phyloP scores from a whole-genome alignment of 164 flowering plant genomes.

The Hamamelis virginiana region DNA sequence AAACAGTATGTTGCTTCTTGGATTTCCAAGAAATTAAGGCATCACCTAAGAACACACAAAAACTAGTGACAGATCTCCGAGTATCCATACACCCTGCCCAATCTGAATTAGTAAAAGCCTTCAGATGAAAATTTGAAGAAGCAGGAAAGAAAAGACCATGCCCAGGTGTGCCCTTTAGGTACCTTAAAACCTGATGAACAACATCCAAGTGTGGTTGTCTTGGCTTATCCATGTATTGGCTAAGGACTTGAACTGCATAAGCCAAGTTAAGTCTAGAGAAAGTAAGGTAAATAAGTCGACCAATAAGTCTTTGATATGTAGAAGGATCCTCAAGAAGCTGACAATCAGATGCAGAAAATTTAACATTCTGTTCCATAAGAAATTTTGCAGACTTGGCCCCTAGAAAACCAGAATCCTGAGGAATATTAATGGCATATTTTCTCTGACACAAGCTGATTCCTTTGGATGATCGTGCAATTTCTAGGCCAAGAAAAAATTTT shows the following conservation, averaged over 20 bases:
- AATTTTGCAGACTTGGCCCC: background rate
- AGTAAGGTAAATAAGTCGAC: slow-evolving; percentile 6
- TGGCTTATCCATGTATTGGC: slow-evolving; percentile 16
- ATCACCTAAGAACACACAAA: too few relatives aligned
- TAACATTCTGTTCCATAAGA: slow-evolving; percentile 1
- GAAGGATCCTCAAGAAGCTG: background rate
- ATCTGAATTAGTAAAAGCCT: too few relatives aligned
- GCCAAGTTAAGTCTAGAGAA: slow-evolving; percentile 4
- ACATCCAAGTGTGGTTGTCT: background rate
- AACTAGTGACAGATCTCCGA: too few relatives aligned
- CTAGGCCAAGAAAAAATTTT: too few relatives aligned
- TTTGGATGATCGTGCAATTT: too few relatives aligned
- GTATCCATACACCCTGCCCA: too few relatives aligned
- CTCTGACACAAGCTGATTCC: too few relatives aligned
- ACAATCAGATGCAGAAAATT: background rate
- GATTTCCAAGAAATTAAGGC: too few relatives aligned
- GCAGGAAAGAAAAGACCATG: background rate
- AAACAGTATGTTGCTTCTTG: too few relatives aligned
- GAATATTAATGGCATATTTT: too few relatives aligned
- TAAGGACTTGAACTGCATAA: slow-evolving; percentile 10
- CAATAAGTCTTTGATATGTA: background rate
- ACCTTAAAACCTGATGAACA: background rate
- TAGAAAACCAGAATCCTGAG: too few relatives aligned
- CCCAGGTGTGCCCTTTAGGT: background rate
- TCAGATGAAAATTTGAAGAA: too few relatives aligned